Evolutionary conservation across 306 rosid genomes (phyloP), one percentile per base, ranked within the genome.

Genomic region (Prunus dulcis): DNA sequence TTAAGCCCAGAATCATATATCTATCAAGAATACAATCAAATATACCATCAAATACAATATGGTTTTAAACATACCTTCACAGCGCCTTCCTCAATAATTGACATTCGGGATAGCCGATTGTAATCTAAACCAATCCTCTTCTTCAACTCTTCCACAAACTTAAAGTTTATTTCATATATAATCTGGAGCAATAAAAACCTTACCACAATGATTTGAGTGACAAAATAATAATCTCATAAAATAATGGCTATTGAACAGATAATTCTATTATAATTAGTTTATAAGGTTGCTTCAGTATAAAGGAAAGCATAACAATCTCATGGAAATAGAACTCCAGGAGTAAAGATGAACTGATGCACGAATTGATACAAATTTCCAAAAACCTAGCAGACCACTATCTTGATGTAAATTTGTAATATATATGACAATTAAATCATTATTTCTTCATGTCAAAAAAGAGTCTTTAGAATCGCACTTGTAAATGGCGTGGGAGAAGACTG

Each of bases 401-500:
- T 6, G 23, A 20, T 32, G 12, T 38, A 19, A 38, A 20, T 23
- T 3, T 58, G 64, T 58, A 22, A 68, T 34, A 34, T 17, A 19
- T 19, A 65, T 10, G 27, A 30, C 2, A 28, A 50, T 38, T 32
- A 41, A 79, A 53, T 38, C 61, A 30, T 64, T 52, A 14, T 18
- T n/a, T n/a, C 47, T n/a, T 14, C 30, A 38, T 23, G 45, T 17
- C 25, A 3, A 61, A 32, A 69, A 51, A 51, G 51, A 60, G 56
- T 20, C 56, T 12, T 38, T 32, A 53, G 71, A 71, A 79, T 55
- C 82, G 22, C 78, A 90, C 95, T 82, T 90, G 82, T 74, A 88
- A 84, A 86, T 90, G 96, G 78, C 96, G 91, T 18, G 96, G 96
- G 76, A 90, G 96, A 70, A 90, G 93, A 52, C 82, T 88, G 76